Conservation (phyloP, 208 protist genomes). For the Leishmania gerbilli region DNA sequence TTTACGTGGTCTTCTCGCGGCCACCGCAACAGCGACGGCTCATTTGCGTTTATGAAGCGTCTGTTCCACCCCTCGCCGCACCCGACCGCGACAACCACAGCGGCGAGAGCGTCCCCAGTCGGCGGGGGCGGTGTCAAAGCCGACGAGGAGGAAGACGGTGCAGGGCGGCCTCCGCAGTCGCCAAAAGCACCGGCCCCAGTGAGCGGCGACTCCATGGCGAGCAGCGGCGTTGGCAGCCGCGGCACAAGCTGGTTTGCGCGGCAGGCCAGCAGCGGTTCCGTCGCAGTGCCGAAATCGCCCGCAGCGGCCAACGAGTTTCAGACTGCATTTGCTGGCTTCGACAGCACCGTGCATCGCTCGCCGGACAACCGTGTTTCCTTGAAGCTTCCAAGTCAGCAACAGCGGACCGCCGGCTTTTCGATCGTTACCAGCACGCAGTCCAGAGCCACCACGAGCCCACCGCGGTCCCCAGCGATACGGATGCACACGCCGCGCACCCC, state of each 20-base stretch:
- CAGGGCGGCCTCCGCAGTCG: neutral
- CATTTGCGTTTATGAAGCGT: constrained; percentile 21
- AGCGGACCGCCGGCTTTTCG: neutral
- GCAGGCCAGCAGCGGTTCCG: neutral
- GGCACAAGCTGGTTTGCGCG: neutral
- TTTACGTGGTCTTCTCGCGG: constrained; percentile 5
- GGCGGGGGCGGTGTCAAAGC: neutral
- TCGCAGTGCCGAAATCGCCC: neutral
- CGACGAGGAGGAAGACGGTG: neutral
- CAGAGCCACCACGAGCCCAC: neutral
- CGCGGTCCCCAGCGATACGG: neutral
- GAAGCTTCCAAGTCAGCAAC: neutral
- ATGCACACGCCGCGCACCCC: neutral
- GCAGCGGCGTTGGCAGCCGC: constrained; percentile 1
- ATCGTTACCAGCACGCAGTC: neutral
- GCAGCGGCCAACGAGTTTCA: constrained; percentile 4
- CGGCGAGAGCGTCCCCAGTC: neutral
- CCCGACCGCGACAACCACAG: neutral
- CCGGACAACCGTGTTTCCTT: neutral
- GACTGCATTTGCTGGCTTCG: constrained; percentile 23
- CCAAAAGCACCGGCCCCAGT: neutral
- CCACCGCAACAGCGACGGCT: constrained; percentile 10
- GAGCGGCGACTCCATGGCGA: neutral
- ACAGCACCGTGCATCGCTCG: constrained; percentile 12
- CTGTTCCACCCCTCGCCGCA: constrained; percentile 22